Conservation (phyloP, 1,284 basidiomycete genomes). For the Pseudomicrostroma phylloplanum region DNA sequence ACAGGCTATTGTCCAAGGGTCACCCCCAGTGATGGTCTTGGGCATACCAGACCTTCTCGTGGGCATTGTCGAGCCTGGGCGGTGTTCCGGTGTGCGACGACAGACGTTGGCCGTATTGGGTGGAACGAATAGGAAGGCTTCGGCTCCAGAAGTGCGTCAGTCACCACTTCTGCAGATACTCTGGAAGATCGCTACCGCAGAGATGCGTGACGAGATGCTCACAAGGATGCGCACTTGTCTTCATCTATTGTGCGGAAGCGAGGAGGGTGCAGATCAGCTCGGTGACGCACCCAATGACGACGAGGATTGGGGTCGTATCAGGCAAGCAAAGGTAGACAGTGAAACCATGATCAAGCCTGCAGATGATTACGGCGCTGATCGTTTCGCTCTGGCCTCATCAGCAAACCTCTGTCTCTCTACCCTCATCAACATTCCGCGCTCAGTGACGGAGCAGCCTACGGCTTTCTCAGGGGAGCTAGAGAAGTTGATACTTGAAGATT, state of each 20-base stretch:
- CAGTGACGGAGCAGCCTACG: slow-evolving; percentile 1
- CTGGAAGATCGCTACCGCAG: no score
- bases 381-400: background rate
- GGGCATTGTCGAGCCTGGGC: background rate
- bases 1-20: background rate
- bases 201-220: no score
- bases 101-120: background rate
- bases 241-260: background rate
- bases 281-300: background rate
- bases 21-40: background rate
- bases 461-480: background rate
- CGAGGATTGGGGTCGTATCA: background rate
- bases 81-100: background rate
- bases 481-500: slow-evolving; percentile 1
- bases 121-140: no score
- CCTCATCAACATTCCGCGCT: background rate
- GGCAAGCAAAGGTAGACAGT: background rate
- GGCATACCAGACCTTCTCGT: background rate
- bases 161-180: no score
- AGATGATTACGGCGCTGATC: background rate
- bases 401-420: slow-evolving; percentile 6
- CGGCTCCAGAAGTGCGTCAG: no score
- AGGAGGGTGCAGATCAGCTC: background rate
- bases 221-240: no score
- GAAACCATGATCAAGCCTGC: slow-evolving; percentile 3